Evolutionary conservation across 257 asterid genomes (phyloP), one percentile per base, ranked within the genome.

Genomic region (Scutellaria galericulata): DNA sequence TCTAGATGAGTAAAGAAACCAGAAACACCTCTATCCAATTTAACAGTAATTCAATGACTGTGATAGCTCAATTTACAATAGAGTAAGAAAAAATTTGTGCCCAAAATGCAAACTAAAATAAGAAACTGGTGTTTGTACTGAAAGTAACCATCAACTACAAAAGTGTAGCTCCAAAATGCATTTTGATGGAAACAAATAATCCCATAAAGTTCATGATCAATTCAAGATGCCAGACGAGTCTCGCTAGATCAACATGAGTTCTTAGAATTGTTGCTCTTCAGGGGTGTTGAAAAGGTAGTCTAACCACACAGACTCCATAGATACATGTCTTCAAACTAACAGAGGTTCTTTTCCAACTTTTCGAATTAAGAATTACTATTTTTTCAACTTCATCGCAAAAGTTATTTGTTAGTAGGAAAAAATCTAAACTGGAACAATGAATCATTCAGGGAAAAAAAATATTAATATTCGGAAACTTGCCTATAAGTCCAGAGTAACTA

Each of bases 61-160:
- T 40, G 27, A 24, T 31, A 31, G 37, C 37, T 31, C 37, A 2
- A 2, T 2, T 31, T 31, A 31, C 4, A 31, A 31, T 4, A 31
- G 37, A 31, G 37, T 5, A 44, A 63, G 61, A 72, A 44, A 60
- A 2, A 60, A 18, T 50, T 58, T 9, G 31, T 37, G n/a, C 15
- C 42, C 41, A 50, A 62, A 68, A 20, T 56, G 57, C 47, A 70
- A 46, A 71, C 51, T 71, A 4, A 73, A 52, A 51, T 7, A 61
- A 6, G n/a, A 22, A 27, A 7, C 15, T 55, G 51, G 57, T 12
- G 55, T 31, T 42, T 51, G 14, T 35, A 27, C 22, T 45, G 50
- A 73, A 45, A 65, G 56, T 46, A 60, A 66, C 18, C 35, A 73
- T 65, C 35, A 50, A 56, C 56, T 5, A 35, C 40, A 57, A 44